These are phyloP conservation scores for Xylaria sp. DNA, from an alignment of 2,329 filamentous ascomycete genomes.

Conservation along the genomic window DNA sequence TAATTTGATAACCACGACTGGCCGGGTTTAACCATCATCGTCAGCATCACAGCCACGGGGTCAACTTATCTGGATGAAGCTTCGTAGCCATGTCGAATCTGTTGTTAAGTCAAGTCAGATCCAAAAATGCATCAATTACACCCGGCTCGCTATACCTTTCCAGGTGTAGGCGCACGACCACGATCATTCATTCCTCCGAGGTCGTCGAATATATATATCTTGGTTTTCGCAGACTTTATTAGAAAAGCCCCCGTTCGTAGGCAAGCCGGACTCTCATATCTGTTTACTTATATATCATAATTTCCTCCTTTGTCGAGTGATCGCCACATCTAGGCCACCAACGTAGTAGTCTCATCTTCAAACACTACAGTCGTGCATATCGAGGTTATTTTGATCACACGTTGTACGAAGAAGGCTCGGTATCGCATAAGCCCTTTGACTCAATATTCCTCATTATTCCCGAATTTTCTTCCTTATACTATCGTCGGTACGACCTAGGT, in stretches of 20 bases:
- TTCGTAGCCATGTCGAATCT: constrained; percentile 22
- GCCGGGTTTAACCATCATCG: constrained; percentile 7
- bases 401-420: neutral
- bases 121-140: constrained; percentile 25
- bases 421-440: constrained; percentile 1
- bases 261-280: constrained; percentile 8
- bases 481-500: neutral
- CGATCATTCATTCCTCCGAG: constrained; percentile 12
- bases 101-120: constrained; percentile 15
- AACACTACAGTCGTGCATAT: neutral
- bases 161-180: constrained; percentile 2
- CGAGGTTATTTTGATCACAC: neutral
- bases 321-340: constrained; percentile 28
- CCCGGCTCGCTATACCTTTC: constrained; percentile 6
- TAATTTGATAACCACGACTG: constrained; percentile 20
- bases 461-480: constrained; percentile 1
- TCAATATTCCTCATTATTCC: constrained; percentile 12
- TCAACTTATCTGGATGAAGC: constrained; percentile 8
- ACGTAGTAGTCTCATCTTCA: neutral
- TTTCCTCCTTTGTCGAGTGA: constrained; percentile 24
- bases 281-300: constrained; percentile 28
- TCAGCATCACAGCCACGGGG: constrained; percentile 32
- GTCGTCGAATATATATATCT: constrained; percentile 18
- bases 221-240: constrained; percentile 1
- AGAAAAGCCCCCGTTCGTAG: neutral